Conservation (phyloP, 192 early-diverging fungal species). For the Podila verticillata region DNA sequence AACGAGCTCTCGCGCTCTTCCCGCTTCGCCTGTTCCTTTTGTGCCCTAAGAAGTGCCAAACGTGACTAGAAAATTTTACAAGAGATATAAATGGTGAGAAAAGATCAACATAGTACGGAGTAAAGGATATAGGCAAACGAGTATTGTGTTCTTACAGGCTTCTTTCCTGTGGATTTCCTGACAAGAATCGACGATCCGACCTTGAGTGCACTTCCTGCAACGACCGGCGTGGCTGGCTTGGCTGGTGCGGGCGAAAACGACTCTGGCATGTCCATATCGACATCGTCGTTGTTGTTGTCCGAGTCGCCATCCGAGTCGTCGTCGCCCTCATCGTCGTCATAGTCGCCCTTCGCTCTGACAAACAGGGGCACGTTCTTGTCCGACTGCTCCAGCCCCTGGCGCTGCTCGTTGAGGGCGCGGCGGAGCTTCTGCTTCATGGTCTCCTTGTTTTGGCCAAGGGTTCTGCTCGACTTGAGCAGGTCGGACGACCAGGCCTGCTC, state of each 20-base stretch:
- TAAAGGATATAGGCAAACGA: background rate
- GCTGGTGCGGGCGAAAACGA: background rate
- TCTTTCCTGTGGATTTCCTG: slow-evolving; percentile 59
- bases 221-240: slow-evolving; percentile 13
- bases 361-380: slow-evolving; percentile 68
- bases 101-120: background rate
- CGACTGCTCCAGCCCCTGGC: slow-evolving; percentile 66
- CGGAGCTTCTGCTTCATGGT: slow-evolving; percentile 74
- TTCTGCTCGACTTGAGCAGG: slow-evolving; percentile 74
- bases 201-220: slow-evolving; percentile 61
- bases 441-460: slow-evolving; percentile 72
- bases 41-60: slow-evolving; percentile 38
- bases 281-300: slow-evolving; percentile 6
- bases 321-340: slow-evolving; percentile 51
- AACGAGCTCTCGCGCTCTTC: slow-evolving; percentile 69
- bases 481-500: slow-evolving; percentile 75
- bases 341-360: slow-evolving; percentile 58
- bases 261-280: slow-evolving; percentile 15
- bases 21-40: slow-evolving; percentile 64
- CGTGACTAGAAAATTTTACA: slow-evolving; percentile 17
- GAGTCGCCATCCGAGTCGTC: slow-evolving; percentile 14
- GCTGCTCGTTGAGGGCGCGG: slow-evolving; percentile 72
- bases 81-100: background rate
- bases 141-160: slow-evolving; percentile 44
- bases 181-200: slow-evolving; percentile 55